phyloP scores from a whole-genome alignment of 257 asterid species.

The Solanum ossicruentum region DNA sequence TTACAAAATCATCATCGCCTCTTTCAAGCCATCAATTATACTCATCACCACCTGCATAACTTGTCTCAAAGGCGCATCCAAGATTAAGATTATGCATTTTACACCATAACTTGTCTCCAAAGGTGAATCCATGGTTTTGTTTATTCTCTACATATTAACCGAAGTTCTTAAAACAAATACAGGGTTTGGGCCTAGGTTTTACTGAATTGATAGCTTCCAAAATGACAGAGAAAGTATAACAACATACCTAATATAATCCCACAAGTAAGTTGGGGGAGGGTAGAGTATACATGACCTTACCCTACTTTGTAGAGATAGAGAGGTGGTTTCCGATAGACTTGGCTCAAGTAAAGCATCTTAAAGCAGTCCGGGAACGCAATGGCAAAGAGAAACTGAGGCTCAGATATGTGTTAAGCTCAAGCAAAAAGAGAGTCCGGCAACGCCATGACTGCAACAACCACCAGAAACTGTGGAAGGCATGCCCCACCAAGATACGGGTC shows the following conservation, averaged over 20 bases:
- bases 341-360: neutral
- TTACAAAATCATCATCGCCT: neutral
- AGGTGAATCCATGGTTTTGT: neutral
- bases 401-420: neutral
- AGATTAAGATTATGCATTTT: neutral
- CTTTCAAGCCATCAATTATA: neutral
- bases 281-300: neutral
- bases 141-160: neutral
- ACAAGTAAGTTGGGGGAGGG: neutral
- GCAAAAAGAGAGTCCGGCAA: neutral
- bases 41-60: neutral
- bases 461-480: neutral
- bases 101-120: neutral
- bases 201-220: neutral
- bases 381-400: neutral
- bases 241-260: neutral
- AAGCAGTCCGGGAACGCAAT: neutral
- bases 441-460: slow-evolving; percentile 6
- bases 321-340: neutral
- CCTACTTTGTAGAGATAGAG: neutral
- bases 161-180: neutral
- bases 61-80: neutral
- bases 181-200: neutral
- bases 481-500: neutral
- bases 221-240: neutral